These are phyloP conservation scores for Tylopilus orsonianus DNA, from an alignment of 1,284 basidiomycete species.

Conservation along the genomic window DNA sequence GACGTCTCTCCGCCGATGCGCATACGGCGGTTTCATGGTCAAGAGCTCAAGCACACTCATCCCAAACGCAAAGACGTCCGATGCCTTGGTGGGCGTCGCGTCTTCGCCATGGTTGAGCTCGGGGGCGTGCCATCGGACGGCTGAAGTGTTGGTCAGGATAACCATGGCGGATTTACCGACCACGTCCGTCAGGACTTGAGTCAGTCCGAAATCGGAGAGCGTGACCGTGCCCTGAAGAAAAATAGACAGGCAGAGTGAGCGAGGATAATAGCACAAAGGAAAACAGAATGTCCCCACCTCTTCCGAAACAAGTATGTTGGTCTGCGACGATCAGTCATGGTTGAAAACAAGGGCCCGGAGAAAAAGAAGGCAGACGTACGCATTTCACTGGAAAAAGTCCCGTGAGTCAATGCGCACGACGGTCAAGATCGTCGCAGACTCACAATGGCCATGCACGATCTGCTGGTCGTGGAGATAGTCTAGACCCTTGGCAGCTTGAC, in stretches of 20 bases:
- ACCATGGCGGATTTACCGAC: conserved; percentile 44
- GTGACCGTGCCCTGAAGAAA: conserved; percentile 45
- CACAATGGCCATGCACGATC: conserved; percentile 57
- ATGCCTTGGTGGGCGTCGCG: conserved; percentile 40
- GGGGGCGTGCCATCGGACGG: conserved; percentile 57
- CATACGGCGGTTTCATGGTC: conserved; percentile 49
- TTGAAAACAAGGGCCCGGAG: no score
- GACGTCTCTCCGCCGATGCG: conserved; percentile 45
- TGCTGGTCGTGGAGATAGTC: conserved; percentile 49
- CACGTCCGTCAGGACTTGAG: conserved; percentile 56
- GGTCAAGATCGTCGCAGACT: conserved; percentile 21
- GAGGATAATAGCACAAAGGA: neutral
- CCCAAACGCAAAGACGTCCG: conserved; percentile 55
- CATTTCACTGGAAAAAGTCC: conserved; percentile 49
- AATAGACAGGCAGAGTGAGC: neutral
- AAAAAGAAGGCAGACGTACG: conserved; percentile 37
- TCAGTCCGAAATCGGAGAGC: conserved; percentile 62
- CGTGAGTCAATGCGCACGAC: neutral
- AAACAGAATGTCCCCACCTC: conserved; percentile 17
- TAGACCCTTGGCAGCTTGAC: conserved; percentile 50
- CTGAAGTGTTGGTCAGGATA: conserved; percentile 44
- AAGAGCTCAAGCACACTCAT: conserved; percentile 58
- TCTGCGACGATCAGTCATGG: conserved; percentile 34
- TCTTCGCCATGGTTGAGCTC: conserved; percentile 48
- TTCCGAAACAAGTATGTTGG: conserved; percentile 52